Evolutionary conservation across 2,329 filamentous ascomycete genomes (phyloP).

Genomic region (Capronia coronata): DNA sequence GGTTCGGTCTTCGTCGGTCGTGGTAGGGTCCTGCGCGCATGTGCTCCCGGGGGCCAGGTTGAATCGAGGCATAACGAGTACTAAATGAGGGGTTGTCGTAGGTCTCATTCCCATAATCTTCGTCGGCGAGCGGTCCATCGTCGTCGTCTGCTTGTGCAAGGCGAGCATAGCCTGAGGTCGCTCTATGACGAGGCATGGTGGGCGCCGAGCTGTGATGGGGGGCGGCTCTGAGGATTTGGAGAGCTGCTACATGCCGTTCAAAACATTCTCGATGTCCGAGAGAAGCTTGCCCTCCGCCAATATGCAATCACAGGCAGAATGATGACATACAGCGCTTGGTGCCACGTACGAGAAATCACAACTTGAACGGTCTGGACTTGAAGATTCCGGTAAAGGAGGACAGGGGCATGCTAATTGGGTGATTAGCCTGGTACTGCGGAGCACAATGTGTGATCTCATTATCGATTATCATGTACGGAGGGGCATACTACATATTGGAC

Average conservation of each 20-base stretch:
- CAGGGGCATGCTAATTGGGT: not conserved
- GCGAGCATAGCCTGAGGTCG: conserved; percentile 77
- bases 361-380: not conserved
- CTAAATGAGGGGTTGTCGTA: conserved; percentile 51
- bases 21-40: conserved; percentile 47
- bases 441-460: too few species aligned
- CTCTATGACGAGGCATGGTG: conserved; percentile 60
- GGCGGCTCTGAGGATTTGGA: not conserved
- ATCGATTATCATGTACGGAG: too few species aligned
- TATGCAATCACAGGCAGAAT: not conserved
- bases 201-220: not conserved
- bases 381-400: not conserved
- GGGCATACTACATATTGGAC: too few species aligned
- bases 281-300: not conserved
- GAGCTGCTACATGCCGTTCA: not conserved
- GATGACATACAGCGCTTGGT: not conserved
- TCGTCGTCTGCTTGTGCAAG: conserved; percentile 71
- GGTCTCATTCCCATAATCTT: conserved; percentile 58
- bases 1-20: conserved; percentile 41
- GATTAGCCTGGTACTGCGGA: not conserved
- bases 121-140: conserved; percentile 54
- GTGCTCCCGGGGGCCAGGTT: conserved; percentile 55
- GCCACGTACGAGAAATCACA: not conserved
- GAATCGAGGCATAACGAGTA: conserved; percentile 60
- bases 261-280: not conserved